Conservation (phyloP, 441 rosid species). For the Croton setiger region DNA sequence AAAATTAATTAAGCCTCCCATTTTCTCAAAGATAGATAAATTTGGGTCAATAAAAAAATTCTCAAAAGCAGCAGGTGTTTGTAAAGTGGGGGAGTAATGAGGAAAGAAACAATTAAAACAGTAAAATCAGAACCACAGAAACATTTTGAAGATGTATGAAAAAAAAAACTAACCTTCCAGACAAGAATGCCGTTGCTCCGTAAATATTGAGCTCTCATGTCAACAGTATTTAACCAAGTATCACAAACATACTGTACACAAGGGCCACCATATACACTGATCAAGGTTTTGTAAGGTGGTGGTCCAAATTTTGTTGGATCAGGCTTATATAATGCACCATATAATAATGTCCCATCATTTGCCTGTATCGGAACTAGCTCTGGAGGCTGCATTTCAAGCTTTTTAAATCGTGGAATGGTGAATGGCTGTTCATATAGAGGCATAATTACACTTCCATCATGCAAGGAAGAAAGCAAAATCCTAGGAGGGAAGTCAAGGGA, state of each 20-base stretch:
- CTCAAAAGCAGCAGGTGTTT: no score
- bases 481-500: constrained; percentile 74
- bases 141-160: not conserved
- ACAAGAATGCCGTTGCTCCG: constrained; percentile 90
- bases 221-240: constrained; percentile 84
- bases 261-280: constrained; percentile 91
- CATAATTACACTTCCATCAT: constrained; percentile 55
- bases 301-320: constrained; percentile 70
- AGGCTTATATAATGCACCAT: constrained; percentile 80
- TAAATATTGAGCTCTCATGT: constrained; percentile 90
- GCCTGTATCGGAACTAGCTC: constrained; percentile 68
- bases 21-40: no score
- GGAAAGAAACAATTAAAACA: not conserved
- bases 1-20: no score
- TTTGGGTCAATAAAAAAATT: no score
- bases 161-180: constrained; percentile 67
- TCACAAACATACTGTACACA: constrained; percentile 65
- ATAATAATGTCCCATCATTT: constrained; percentile 61
- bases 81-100: no score
- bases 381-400: constrained; percentile 70
- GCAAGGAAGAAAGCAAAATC: constrained; percentile 59
- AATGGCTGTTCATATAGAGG: constrained; percentile 64
- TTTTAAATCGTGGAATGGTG: constrained; percentile 46
- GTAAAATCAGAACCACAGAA: not conserved
- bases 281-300: constrained; percentile 85